Base-by-base conservation (phyloP, 176 grass and related monocot species). In the Eleusine indica region DNA sequence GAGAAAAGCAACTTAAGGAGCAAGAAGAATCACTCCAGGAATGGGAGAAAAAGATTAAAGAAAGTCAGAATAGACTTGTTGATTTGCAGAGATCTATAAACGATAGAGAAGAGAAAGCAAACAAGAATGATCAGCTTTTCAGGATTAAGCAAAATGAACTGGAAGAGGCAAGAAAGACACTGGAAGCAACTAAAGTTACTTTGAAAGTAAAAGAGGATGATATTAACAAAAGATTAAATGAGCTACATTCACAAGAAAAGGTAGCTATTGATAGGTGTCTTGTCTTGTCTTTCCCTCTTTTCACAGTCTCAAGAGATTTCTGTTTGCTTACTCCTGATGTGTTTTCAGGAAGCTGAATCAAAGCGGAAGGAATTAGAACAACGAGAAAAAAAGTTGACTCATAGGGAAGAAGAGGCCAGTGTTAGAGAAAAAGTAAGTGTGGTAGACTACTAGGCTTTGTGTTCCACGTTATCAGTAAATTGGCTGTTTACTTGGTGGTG, bases 91-190 rank as follows among this genome's bases (percentile, higher is more conserved):
- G 83, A 76, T 91, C 90, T 41, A 77, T 98, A 81, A 98, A 96
- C 78, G 93, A 92, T 78, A 83, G 89, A 81, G 96, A 95, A 80
- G 91, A 98, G 74, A 95, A 89, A 69, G 89, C 96, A 77, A 98
- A 98, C 17, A 76, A 86, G 60, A 91, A 82, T 44, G 91, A 98
- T n/a, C 75, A 77, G 29, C 63, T 92, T 68, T 87, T 93, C 42
- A 98, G 92, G 84, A 77, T 75, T 66, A 98, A 93, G 47, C 84
- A 94, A 53, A 84, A 86, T 49, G 96, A 98, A 68, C 44, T 98
- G 85, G 93, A 98, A 43, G 89, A 96, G 66, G 74, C 93, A 28
- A 89, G 79, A 84, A 93, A 88, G 66, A 57, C 21, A 39, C 21
- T 87, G 40, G 93, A 92, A 66, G 60, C 73, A 4, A 83, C 61